Percentiles rank a stretch among this genome's conserved stretches.
phyloP scores from a whole-genome alignment of 306 rosid species.

The Fragaria ananassa region DNA sequence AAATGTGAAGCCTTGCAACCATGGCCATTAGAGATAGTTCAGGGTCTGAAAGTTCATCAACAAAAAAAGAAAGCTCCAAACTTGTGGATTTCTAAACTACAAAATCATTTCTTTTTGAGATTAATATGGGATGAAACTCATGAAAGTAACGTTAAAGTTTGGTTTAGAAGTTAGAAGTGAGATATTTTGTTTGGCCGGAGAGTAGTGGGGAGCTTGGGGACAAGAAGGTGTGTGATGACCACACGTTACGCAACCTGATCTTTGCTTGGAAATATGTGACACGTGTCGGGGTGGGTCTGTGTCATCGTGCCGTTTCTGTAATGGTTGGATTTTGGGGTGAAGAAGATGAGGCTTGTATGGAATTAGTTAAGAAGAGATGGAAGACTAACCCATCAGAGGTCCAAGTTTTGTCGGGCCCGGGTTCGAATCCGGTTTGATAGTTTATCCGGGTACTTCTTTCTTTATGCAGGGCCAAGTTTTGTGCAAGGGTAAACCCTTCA shows the following conservation, averaged over 20 bases:
- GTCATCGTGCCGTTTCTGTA: constrained; percentile 29
- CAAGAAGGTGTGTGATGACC: constrained; percentile 64
- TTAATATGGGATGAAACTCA: neutral
- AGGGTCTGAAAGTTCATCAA: constrained; percentile 2
- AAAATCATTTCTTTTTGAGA: neutral
- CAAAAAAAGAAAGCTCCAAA: neutral
- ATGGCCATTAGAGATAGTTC: constrained; percentile 38
- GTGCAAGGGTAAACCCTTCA: too few species aligned
- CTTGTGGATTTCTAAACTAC: neutral
- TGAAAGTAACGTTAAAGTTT: neutral
- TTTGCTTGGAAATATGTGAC: constrained; percentile 25
- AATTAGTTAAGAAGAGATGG: neutral
- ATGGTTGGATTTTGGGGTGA: neutral
- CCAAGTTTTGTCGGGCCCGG: neutral
- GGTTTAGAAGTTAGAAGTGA: neutral
- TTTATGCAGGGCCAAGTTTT: too few species aligned
- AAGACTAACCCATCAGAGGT: too few species aligned
- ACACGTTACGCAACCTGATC: constrained; percentile 85
- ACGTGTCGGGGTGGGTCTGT: constrained; percentile 52
- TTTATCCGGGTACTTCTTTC: too few species aligned
- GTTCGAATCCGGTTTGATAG: neutral
- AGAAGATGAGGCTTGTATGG: neutral
- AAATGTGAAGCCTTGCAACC: constrained; percentile 47
- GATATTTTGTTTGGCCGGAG: neutral
- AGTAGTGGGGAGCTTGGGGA: constrained; percentile 9